Base-by-base conservation (phyloP, 1,139 yeast genomes). In the Blastobotrys raffinosifermentans region DNA sequence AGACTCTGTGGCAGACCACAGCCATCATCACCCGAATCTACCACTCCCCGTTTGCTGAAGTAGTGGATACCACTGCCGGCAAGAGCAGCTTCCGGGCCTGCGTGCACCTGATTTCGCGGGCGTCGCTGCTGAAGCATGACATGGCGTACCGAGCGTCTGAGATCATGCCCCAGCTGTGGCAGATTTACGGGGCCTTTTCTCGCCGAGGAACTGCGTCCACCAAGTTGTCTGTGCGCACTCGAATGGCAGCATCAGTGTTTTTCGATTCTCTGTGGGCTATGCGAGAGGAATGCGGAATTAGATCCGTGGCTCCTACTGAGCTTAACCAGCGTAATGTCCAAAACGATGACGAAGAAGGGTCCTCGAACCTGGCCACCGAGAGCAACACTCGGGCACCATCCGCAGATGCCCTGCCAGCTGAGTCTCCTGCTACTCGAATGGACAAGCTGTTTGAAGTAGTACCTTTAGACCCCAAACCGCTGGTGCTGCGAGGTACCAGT, bases 151-250 rank as follows among this genome's bases (percentile, higher is more conserved):
- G 97, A 47, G 84, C 94, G 0, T 80, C 94, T 38, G 96, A 95
- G 14, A 86, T 91, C 42, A 85, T 91, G 91, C 75, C 84, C 50
- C 87, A 87, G 53, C 80, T 86, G 70, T 91, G 98, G 98, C 86
- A 82, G 47, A 69, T 87, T 44, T 83, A 83, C 59, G 73, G 77
- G 39, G 67, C 75, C 1, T 61, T 80, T 40, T 70, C 74, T 43
- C 42, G 47, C 29, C 72, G 70, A 37, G 30, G 44, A 19, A 34
- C 47, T 4, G 43, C 44, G n/a, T 45, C 50, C 2, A 15, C 37
- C 14, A 45, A 49, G 16, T 55, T 87, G 10, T 71, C 73, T 2
- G 80, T 87, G 9, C 70, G 85, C 33, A 79, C 93, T 7, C 72
- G 96, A 48, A 81, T 85, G 94, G 75, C 94, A 4, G 96, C 95